Conservation (phyloP, 352 stramenopile species). For the Phytophthora europaea region DNA sequence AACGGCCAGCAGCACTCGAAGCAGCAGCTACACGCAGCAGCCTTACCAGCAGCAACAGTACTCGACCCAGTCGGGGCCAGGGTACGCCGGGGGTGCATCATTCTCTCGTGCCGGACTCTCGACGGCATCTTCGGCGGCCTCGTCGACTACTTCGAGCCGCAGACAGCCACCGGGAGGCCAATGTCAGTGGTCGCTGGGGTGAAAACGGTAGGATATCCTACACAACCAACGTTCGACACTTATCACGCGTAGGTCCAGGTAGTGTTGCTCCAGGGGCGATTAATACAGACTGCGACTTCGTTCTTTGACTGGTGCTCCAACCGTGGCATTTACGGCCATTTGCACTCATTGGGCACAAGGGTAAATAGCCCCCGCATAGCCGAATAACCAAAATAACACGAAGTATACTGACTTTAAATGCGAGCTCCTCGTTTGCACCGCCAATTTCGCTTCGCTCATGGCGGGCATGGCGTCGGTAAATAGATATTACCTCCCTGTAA, state of each 20-base stretch:
- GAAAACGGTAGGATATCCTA: neutral
- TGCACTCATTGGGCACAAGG: too few species aligned
- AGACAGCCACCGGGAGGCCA: conserved; percentile 71
- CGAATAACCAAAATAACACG: too few species aligned
- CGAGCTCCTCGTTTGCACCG: too few species aligned
- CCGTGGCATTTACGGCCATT: neutral
- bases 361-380: too few species aligned
- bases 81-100: conserved; percentile 11
- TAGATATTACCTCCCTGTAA: too few species aligned
- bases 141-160: conserved; percentile 26
- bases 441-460: too few species aligned
- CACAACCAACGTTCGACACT: neutral
- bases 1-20: conserved; percentile 28
- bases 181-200: conserved; percentile 67
- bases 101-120: conserved; percentile 34
- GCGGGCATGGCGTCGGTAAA: too few species aligned
- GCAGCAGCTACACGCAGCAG: conserved; percentile 23
- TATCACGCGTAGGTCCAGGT: neutral
- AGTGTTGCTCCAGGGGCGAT: neutral
- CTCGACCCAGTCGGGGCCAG: neutral
- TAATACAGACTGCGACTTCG: neutral
- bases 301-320: neutral
- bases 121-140: conserved; percentile 26
- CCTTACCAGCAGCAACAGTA: conserved; percentile 7
- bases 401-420: too few species aligned